Evolutionary conservation across 805 yeast genomes (phyloP), one percentile per base, ranked within the genome.

Genomic region (Yarrowia sp.): DNA sequence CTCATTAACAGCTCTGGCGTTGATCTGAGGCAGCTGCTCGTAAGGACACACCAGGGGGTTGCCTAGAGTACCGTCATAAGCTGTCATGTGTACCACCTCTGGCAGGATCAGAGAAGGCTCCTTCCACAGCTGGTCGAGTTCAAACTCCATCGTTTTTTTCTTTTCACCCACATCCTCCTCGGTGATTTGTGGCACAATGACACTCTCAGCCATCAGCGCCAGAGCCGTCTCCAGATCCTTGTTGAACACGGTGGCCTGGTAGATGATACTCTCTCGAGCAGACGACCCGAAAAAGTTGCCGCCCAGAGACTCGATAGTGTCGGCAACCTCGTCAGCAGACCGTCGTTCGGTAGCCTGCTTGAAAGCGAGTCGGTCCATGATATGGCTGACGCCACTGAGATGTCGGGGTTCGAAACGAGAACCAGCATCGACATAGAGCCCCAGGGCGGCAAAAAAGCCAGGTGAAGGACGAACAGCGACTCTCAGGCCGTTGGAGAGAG

Each of bases 271-370:
- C 75, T 95, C 99, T 72, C 99, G 82, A 8, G 96, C 89, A 0
- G 97, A 88, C 0, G 96, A 88, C 72, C 96, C 89, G 85, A 90
- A 92, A 76, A 89, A 92, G 74, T 92, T 93, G 13, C 98, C 99
- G 57, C 99, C 99, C 66, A 95, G 76, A 41, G 84, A 80, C 65
- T 91, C 92, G 67, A 95, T 78, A 18, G 82, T 82, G 68, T 88
- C 88, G 69, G 89, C 81, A 90, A 95, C 89, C 61, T 87, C 82
- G 47, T 81, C 77, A 2, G 90, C 92, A 1, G 83, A 71, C 65
- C 69, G 67, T 18, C 66, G 65, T 44, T 64, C 64, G 0, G 79
- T 76, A 22, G 78, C 68, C 51, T 58, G 64, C 68, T 78, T 73
- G 71, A 77, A 95, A 0, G 98, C 93, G 73, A 95, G 76, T 66